Percentiles rank a stretch among this genome's conserved stretches.
phyloP scores from a whole-genome alignment of 2,329 filamentous ascomycete species.

The Arthroderma sp. region DNA sequence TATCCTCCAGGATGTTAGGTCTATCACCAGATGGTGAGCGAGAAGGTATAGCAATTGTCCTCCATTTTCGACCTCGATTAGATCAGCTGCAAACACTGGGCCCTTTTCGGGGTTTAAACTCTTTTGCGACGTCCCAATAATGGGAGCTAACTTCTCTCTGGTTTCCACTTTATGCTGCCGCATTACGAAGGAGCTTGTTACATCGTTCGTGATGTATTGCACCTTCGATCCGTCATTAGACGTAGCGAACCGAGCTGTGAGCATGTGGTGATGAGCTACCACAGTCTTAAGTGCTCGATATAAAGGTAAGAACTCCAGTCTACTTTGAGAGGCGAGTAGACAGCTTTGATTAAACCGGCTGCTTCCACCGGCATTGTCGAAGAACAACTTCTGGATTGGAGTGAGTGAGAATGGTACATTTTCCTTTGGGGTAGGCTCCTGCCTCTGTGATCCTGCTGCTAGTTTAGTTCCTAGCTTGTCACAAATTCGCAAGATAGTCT shows the following conservation, averaged over 20 bases:
- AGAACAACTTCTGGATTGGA: constrained; percentile 28
- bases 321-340: constrained; percentile 19
- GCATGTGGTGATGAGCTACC: constrained; percentile 25
- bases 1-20: constrained; percentile 30
- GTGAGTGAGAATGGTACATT: constrained; percentile 23
- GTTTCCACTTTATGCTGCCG: constrained; percentile 12
- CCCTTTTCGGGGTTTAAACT: constrained; percentile 25
- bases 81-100: constrained; percentile 29
- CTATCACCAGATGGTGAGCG: constrained; percentile 26
- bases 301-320: constrained; percentile 15
- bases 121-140: constrained; percentile 20
- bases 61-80: constrained; percentile 25
- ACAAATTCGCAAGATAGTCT: background rate
- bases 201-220: constrained; percentile 20
- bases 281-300: constrained; percentile 19
- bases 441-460: constrained; percentile 14
- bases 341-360: constrained; percentile 30
- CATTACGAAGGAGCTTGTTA: constrained; percentile 19
- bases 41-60: constrained; percentile 22
- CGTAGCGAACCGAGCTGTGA: constrained; percentile 21
- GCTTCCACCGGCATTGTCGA: constrained; percentile 20
- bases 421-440: constrained; percentile 14
- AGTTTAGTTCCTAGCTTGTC: background rate
- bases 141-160: constrained; percentile 14
- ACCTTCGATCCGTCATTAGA: constrained; percentile 11